phyloP scores from a whole-genome alignment of 2,329 filamentous ascomycete genomes.

The Aureobasidium zeae region DNA sequence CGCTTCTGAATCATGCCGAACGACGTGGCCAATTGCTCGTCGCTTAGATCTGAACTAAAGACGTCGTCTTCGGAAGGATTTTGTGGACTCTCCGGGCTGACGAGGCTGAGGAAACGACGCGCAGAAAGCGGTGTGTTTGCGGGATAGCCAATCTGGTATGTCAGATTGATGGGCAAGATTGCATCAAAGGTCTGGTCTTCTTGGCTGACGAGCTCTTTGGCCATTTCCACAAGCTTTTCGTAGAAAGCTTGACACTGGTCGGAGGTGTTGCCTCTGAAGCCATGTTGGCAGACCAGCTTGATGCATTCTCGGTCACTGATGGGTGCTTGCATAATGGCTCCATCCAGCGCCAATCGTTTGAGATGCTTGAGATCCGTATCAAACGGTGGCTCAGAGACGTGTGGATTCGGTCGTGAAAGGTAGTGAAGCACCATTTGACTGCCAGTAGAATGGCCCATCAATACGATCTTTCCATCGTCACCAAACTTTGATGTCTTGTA shows the following conservation, averaged over 20 bases:
- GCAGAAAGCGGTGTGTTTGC: conserved; percentile 20
- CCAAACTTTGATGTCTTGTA: conserved; percentile 25
- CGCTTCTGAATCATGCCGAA: conserved; percentile 29
- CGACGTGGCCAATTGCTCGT: conserved; percentile 26
- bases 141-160: conserved; percentile 24
- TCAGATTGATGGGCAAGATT: conserved; percentile 29
- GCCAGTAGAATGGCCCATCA: conserved; percentile 23
- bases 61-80: conserved; percentile 21
- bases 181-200: conserved; percentile 23
- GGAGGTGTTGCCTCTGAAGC: conserved; percentile 19
- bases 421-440: conserved; percentile 22
- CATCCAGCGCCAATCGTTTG: conserved; percentile 19
- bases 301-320: conserved; percentile 22
- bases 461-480: conserved; percentile 18
- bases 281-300: conserved; percentile 18
- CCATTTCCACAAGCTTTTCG: conserved; percentile 19
- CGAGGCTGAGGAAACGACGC: conserved; percentile 20
- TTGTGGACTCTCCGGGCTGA: conserved; percentile 20
- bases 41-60: conserved; percentile 23
- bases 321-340: conserved; percentile 23
- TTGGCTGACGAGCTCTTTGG: conserved; percentile 21
- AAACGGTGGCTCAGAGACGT: conserved; percentile 16
- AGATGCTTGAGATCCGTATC: conserved; percentile 19
- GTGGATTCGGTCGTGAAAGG: conserved; percentile 21
- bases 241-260: conserved; percentile 17